A percentile compares a stretch with the other conserved stretches of the same genome.
phyloP scores from a whole-genome alignment of 2,329 filamentous ascomycete genomes.

The Metarhizium brunneum region DNA sequence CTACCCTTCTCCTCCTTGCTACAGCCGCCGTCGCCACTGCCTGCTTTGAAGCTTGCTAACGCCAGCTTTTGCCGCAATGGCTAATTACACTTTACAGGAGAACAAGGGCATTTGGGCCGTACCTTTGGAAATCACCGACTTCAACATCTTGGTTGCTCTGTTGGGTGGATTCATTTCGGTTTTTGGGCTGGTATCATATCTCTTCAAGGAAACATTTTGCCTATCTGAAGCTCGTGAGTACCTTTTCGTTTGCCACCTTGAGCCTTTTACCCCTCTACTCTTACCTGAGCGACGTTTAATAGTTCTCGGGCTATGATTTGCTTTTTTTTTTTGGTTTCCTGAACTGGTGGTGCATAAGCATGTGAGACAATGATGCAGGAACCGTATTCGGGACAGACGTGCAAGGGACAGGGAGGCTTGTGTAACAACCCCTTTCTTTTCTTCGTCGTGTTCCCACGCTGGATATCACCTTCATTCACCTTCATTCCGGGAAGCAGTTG shows the following conservation, averaged over 20 bases:
- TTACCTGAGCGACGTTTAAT: background rate
- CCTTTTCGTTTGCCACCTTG: background rate
- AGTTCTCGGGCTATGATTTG: background rate
- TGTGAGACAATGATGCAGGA: background rate
- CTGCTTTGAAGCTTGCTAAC: constrained; percentile 11
- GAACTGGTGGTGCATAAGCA: background rate
- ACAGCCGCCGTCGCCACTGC: background rate
- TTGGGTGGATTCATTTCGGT: constrained; percentile 80
- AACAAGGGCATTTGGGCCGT: constrained; percentile 20
- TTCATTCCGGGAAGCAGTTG: no score
- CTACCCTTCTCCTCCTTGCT: constrained; percentile 1
- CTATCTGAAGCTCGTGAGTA: constrained; percentile 77
- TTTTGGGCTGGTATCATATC: constrained; percentile 85
- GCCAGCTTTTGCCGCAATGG: constrained; percentile 12
- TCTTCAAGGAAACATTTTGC: constrained; percentile 84
- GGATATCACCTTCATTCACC: no score
- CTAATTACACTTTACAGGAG: background rate
- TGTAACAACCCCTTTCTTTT: background rate
- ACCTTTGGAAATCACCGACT: constrained; percentile 56
- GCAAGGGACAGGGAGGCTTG: background rate
- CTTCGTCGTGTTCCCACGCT: background rate
- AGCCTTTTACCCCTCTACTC: background rate
- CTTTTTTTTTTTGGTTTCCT: background rate
- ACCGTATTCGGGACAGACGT: background rate
- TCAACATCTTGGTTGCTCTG: constrained; percentile 75